Percentiles rank a stretch among this genome's conserved stretches.
Conservation (phyloP, 73 alveolate genomes). For the Paramecium primaurelia region DNA sequence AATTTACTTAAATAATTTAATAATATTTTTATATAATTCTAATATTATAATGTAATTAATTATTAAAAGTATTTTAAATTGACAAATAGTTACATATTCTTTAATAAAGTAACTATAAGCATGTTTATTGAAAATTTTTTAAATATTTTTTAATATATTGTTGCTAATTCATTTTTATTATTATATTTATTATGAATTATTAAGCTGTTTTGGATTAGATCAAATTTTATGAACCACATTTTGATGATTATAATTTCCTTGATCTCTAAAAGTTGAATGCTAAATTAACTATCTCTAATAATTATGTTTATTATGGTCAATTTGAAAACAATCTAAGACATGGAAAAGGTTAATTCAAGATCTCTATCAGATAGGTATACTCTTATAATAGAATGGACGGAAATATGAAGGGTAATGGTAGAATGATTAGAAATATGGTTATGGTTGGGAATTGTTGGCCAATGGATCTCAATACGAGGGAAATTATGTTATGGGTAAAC, state of each 20-base stretch:
- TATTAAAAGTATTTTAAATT: too few species aligned
- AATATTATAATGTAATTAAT: too few species aligned
- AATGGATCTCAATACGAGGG: constrained; percentile 81
- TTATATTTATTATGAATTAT: background rate
- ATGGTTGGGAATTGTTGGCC: constrained; percentile 76
- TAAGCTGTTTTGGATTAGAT: background rate
- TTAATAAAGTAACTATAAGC: too few species aligned
- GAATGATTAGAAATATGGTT: constrained; percentile 75
- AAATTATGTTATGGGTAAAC: constrained; percentile 74
- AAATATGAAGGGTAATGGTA: constrained; percentile 76
- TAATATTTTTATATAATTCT: too few species aligned
- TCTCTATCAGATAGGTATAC: constrained; percentile 62
- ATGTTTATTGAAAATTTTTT: too few species aligned
- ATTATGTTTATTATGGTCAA: constrained; percentile 45
- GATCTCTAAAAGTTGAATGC: background rate
- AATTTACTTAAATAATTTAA: too few species aligned
- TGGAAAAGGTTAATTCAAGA: constrained; percentile 49
- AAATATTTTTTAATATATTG: too few species aligned
- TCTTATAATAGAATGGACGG: constrained; percentile 80
- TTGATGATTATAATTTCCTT: background rate
- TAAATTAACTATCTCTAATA: background rate
- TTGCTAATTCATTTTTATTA: background rate
- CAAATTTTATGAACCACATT: background rate
- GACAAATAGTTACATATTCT: too few species aligned
- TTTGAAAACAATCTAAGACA: constrained; percentile 1